phyloP scores from a whole-genome alignment of 2,329 filamentous ascomycete genomes.

The Aspergillus sp. region DNA sequence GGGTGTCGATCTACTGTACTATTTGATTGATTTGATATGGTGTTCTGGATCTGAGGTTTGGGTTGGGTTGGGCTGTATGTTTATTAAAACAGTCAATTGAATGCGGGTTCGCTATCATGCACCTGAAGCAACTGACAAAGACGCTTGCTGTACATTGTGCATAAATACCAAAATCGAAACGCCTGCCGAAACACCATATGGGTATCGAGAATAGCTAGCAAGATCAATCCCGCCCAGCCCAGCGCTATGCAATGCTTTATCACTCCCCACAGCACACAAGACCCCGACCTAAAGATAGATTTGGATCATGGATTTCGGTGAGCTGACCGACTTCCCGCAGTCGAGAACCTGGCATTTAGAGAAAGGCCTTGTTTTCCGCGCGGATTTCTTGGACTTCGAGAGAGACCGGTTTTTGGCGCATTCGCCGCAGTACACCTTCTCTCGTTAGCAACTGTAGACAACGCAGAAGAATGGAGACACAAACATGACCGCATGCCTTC shows the following conservation, averaged over 20 bases:
- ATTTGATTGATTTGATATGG: slow-evolving; percentile 1
- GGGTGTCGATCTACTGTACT: not conserved
- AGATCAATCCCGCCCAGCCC: slow-evolving; percentile 3
- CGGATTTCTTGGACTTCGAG: slow-evolving; percentile 24
- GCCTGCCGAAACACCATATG: slow-evolving; percentile 6
- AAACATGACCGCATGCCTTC: slow-evolving; percentile 85
- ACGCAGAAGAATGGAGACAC: slow-evolving; percentile 17
- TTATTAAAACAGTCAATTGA: too few relatives aligned
- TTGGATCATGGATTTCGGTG: slow-evolving; percentile 36
- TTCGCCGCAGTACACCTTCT: slow-evolving; percentile 43
- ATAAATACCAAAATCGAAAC: too few relatives aligned
- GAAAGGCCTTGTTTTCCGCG: slow-evolving; percentile 31
- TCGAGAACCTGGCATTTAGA: slow-evolving; percentile 35
- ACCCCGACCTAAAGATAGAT: slow-evolving; percentile 42
- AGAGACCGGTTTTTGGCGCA: slow-evolving; percentile 34
- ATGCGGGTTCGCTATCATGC: too few relatives aligned
- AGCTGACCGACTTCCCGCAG: slow-evolving; percentile 32
- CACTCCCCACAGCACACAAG: too few relatives aligned
- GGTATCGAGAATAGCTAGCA: slow-evolving; percentile 11
- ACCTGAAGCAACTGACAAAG: too few relatives aligned
- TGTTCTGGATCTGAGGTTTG: slow-evolving; percentile 8
- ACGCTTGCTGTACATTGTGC: too few relatives aligned
- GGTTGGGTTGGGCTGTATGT: too few relatives aligned
- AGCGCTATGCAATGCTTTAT: slow-evolving; percentile 4
- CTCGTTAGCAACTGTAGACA: slow-evolving; percentile 2